Conservation (phyloP, 2,329 filamentous ascomycete species). For the Zymoseptoria crescenta region DNA sequence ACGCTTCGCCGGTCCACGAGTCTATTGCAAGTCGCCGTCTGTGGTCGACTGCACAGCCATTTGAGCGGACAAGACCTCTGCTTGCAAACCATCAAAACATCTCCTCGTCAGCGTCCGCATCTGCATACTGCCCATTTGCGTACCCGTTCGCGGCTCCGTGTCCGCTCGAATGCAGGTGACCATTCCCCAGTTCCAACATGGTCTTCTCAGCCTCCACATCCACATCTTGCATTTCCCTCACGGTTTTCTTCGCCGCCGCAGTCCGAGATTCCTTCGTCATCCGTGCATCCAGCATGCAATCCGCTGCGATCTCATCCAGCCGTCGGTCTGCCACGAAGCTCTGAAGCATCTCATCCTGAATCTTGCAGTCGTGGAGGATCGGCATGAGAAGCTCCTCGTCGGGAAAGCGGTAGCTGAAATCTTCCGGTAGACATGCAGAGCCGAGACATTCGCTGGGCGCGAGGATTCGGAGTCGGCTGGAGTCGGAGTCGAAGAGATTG, state of each 20-base stretch:
- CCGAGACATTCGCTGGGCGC: conserved; percentile 37
- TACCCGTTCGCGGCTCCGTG: background rate
- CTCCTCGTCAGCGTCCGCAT: background rate
- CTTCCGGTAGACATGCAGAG: conserved; percentile 50
- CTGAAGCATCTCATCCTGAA: conserved; percentile 61
- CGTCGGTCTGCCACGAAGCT: conserved; percentile 59
- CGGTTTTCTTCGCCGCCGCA: conserved; percentile 3
- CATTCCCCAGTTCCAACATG: background rate
- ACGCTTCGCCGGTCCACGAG: no score
- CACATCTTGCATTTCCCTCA: conserved; percentile 5
- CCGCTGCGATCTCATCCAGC: conserved; percentile 60
- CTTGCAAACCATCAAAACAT: background rate
- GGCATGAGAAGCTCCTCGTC: conserved; percentile 55
- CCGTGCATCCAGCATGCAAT: conserved; percentile 30
- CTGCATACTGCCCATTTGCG: background rate
- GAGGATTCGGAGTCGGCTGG: conserved; percentile 11
- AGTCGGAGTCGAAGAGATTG: conserved; percentile 8
- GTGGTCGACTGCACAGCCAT: no score
- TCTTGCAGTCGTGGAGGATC: conserved; percentile 62
- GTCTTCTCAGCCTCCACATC: background rate
- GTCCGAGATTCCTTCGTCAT: conserved; percentile 15
- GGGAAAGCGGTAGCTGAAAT: conserved; percentile 46
- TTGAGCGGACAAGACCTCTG: no score
- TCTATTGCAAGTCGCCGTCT: no score
- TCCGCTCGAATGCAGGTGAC: background rate